phyloP scores from a whole-genome alignment of 2,329 filamentous ascomycete species.

The Colletotrichum sp. region DNA sequence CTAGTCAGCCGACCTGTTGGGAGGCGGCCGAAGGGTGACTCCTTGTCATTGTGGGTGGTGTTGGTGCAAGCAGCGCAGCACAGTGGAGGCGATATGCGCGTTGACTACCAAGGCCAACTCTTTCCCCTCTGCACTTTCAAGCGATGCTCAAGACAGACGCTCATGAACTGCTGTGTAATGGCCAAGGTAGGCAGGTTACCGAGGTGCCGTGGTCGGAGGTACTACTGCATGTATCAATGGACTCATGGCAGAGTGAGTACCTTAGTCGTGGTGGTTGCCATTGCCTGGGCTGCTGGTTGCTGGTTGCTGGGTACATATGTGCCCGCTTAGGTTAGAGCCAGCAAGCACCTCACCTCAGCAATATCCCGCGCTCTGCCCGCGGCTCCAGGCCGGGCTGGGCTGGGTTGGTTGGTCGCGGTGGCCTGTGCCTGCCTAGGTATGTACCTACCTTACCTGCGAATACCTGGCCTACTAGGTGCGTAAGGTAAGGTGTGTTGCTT shows the following conservation, averaged over 20 bases:
- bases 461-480: neutral
- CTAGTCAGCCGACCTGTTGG: neutral
- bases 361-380: neutral
- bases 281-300: neutral
- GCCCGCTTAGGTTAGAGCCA: neutral
- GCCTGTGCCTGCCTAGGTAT: slow-evolving; percentile 1
- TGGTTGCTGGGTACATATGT: neutral
- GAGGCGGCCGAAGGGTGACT: neutral
- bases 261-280: neutral
- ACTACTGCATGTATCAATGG: neutral
- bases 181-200: neutral
- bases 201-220: neutral
- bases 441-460: neutral
- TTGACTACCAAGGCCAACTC: neutral
- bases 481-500: neutral
- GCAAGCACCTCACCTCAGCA: neutral
- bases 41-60: neutral
- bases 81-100: neutral
- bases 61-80: neutral
- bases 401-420: neutral
- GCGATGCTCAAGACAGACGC: neutral
- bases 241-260: neutral
- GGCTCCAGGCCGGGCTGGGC: neutral
- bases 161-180: neutral
- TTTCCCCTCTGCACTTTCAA: neutral